Evolutionary conservation across 805 yeast species (phyloP), one percentile per base, ranked within the genome.

Genomic region (Maudiozyma barnettii): DNA sequence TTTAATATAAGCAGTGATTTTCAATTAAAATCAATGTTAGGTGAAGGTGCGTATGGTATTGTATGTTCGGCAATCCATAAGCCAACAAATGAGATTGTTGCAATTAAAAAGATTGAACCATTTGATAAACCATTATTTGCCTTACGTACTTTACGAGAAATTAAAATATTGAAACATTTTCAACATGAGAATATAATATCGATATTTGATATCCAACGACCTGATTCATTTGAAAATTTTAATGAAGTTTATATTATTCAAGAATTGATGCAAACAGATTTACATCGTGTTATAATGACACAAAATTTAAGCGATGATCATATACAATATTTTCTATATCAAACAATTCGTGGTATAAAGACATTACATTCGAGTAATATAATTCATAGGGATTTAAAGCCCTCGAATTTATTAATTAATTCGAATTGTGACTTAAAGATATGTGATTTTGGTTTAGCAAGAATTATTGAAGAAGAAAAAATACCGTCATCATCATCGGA

Each of bases 31-130:
- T 88, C 86, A 54, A 77, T 91, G 14, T 81, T 91, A 1, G 98
- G 98, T 8, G 95, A 89, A 65, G 98, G 98, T 18, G 97, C 98
- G 0, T 91, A 91, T 61, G 98, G 98, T 5, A 80, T 90, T 12
- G 98, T 91, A 10, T 81, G 96, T 64, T 79, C 91, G 10, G 97
- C 97, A 0, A 67, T 81, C 10, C 96, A 91, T 66, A 77, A 78
- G 58, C 95, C 96, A 5, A 77, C 93, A 1, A 82, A 83, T 46
- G 90, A 84, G 55, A 79, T 79, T 53, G 97, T 91, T n/a, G 98
- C 98, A 38, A 89, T 91, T 59, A 91, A 91, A 66, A 91, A 90
- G 68, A 88, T 91, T 53, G 84, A 84, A 60, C 97, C 97, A 12
- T 91, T 91, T 61, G 95, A 84, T 56, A 77, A 95, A 51, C 77